Evolutionary conservation across 805 yeast genomes (phyloP).

Genomic region (Saccharomycopsis malanga): DNA sequence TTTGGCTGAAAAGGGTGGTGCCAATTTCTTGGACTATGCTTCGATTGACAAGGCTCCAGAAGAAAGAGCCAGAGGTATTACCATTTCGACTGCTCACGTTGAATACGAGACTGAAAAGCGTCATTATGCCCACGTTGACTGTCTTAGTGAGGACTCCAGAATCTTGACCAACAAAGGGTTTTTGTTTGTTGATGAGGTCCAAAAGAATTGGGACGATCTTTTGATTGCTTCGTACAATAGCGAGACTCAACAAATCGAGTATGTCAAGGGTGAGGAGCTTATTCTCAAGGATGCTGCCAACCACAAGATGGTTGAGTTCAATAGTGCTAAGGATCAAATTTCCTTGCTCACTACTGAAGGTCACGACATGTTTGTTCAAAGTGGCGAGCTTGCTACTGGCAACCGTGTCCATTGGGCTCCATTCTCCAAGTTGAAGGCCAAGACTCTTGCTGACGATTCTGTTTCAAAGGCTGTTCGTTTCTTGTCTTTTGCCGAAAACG

Average conservation of each 20-base stretch:
- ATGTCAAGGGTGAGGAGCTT: background rate
- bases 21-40: constrained; percentile 85
- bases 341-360: constrained; percentile 1
- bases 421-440: background rate
- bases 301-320: background rate
- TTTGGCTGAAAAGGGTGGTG: constrained; percentile 82
- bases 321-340: background rate
- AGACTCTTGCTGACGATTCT: background rate
- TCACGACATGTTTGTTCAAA: constrained; percentile 1
- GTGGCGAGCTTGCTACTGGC: too few species aligned
- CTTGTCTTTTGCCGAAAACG: background rate
- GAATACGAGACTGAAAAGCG: constrained; percentile 93
- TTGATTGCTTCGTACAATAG: background rate
- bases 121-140: constrained; percentile 96
- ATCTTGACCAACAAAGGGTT: constrained; percentile 32
- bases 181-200: background rate
- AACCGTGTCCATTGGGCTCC: too few species aligned
- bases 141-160: too few species aligned
- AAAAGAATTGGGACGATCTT: background rate
- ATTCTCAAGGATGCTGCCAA: constrained; percentile 1
- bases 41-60: constrained; percentile 97
- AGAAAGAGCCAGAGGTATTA: constrained; percentile 99
- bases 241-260: background rate
- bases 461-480: background rate
- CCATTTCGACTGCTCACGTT: constrained; percentile 96